These are phyloP conservation scores for Claviceps purpurea DNA, from an alignment of 2,329 filamentous ascomycete species.

Conservation along the genomic window DNA sequence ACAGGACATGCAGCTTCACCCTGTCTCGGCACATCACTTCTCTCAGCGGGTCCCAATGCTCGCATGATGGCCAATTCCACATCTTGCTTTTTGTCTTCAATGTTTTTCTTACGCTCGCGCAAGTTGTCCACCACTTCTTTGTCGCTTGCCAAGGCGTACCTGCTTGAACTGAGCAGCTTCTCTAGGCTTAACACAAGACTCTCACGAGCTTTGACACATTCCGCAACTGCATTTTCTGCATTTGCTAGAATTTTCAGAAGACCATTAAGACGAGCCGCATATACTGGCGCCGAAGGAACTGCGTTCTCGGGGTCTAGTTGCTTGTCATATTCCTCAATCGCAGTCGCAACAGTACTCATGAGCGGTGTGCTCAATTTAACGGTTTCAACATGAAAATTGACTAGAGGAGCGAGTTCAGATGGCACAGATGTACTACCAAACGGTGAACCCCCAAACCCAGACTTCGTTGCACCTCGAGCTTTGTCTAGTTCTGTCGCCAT, in stretches of 20 bases:
- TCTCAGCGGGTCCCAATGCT: slow-evolving; percentile 53
- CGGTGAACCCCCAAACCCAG: slow-evolving; percentile 41
- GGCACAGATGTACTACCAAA: slow-evolving; percentile 51
- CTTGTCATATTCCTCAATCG: slow-evolving; percentile 74
- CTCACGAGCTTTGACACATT: slow-evolving; percentile 75
- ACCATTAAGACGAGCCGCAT: slow-evolving; percentile 77
- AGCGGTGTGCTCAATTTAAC: slow-evolving; percentile 58
- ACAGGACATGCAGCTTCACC: slow-evolving; percentile 31
- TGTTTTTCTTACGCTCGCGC: slow-evolving; percentile 50
- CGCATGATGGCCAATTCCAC: slow-evolving; percentile 88
- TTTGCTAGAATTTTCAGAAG: slow-evolving; percentile 80
- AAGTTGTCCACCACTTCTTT: slow-evolving; percentile 53
- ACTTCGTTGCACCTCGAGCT: slow-evolving; percentile 36
- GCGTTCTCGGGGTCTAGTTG: slow-evolving; percentile 57
- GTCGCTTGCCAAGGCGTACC: slow-evolving; percentile 55
- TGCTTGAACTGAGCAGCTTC: slow-evolving; percentile 65
- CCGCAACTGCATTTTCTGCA: slow-evolving; percentile 78
- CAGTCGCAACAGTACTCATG: slow-evolving; percentile 53
- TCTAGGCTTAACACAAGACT: slow-evolving; percentile 69
- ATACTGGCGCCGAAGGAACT: slow-evolving; percentile 72
- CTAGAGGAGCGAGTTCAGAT: slow-evolving; percentile 62
- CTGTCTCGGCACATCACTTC: slow-evolving; percentile 33
- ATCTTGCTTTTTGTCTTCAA: slow-evolving; percentile 72
- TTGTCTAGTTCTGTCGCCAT: slow-evolving; percentile 46
- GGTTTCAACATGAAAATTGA: slow-evolving; percentile 58